Evolutionary conservation across 2,329 filamentous ascomycete species (phyloP).

Genomic region (Herpotrichia juniperi): DNA sequence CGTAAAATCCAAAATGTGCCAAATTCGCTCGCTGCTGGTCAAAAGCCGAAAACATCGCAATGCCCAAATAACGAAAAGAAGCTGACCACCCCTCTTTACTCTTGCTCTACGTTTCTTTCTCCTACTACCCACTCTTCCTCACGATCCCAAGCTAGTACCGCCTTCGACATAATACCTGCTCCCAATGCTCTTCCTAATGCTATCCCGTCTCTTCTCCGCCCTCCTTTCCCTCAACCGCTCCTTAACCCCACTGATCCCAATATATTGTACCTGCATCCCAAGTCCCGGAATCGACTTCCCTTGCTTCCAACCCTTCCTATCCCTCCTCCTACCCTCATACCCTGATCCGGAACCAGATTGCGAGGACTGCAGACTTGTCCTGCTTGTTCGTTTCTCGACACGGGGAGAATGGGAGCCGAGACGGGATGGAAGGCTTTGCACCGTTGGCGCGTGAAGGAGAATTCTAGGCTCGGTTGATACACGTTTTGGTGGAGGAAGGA

Average conservation of each 20-base stretch:
- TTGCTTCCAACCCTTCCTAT: slow-evolving; percentile 30
- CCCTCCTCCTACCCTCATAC: slow-evolving; percentile 8
- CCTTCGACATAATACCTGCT: slow-evolving; percentile 46
- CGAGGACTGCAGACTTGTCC: slow-evolving; percentile 23
- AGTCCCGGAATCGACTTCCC: slow-evolving; percentile 48
- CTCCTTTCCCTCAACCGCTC: slow-evolving; percentile 54
- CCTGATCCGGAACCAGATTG: slow-evolving; percentile 4
- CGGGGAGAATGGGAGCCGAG: slow-evolving; percentile 22
- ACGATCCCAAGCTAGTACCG: background rate
- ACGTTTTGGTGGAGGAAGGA: slow-evolving; percentile 29
- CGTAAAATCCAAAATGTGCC: background rate
- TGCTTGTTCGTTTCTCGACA: slow-evolving; percentile 31
- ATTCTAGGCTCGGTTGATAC: slow-evolving; percentile 27
- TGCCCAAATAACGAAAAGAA: background rate
- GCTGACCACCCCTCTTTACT: background rate
- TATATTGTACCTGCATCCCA: slow-evolving; percentile 56
- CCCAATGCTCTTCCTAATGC: slow-evolving; percentile 62
- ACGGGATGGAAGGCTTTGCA: slow-evolving; percentile 18
- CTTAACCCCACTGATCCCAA: slow-evolving; percentile 57
- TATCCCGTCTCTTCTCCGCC: slow-evolving; percentile 59
- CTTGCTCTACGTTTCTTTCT: background rate
- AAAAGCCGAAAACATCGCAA: background rate
- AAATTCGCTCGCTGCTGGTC: too few relatives aligned
- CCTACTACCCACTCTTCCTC: background rate
- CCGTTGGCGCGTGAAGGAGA: slow-evolving; percentile 33